Evolutionary conservation across 1,139 yeast genomes (phyloP), one percentile per base, ranked within the genome.

Genomic region (Saccharomyces pastorianus): DNA sequence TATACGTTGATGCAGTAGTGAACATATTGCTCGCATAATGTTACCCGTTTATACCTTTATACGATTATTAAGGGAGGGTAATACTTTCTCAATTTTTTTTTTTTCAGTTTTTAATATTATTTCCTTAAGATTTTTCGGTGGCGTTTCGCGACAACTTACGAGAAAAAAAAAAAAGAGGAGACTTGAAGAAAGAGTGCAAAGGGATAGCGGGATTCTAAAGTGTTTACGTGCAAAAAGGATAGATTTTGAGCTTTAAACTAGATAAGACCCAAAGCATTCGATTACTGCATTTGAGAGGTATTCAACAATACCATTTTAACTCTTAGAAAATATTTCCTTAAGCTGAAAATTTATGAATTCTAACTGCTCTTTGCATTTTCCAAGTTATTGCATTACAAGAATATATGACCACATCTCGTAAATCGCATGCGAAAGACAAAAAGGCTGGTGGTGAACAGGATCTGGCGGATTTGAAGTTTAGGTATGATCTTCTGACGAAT

Each of bases 401-500:
- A 46, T 51, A 52, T 49, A 51, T 48, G 52, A 44, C 34, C 50
- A 44, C 20, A 44, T 50, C 27, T 26, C 29, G 46, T 38, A 38
- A 38, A 38, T 38, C 25, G 20, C 44, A 38, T 20, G 20, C 23
- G 26, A 46, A 31, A 29, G 32, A 27, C 44, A 38, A 23, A 46
- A 52, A 54, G 46, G 49, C 46, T 23, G 52, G 53, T 38, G 44
- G 27, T 14, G 29, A 14, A 17, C 27, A 48, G 42, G 42, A 48
- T 17, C 23, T 28, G 48, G 20, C 71, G 2, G 66, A 68, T 28
- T 38, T 73, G 52, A 57, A 67, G 50, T 61, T 66, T 27, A 58
- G 68, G 23, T 72, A 72, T 57, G 73, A 72, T 38, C 53, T 70
- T 6, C 59, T 76, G 42, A 61, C 74, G 0, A 73, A 74, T 53